Percentiles rank a stretch among this genome's conserved stretches.
These are phyloP conservation scores for Yamadazyma kitorensis DNA, from an alignment of 805 yeast species.

Conservation along the genomic window DNA sequence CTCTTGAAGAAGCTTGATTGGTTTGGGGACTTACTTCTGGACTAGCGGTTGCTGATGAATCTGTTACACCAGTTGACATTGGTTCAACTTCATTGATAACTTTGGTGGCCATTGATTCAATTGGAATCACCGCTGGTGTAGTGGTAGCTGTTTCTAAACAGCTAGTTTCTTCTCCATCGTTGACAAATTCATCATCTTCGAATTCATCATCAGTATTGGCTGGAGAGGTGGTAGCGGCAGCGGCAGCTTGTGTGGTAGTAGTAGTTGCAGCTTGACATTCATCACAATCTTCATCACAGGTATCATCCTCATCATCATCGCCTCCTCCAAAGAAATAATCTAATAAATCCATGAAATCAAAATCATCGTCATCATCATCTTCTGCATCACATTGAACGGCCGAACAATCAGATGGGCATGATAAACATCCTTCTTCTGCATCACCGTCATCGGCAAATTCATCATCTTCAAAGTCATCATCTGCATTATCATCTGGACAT, in stretches of 20 bases:
- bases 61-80: slow-evolving; percentile 1
- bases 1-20: slow-evolving; percentile 3
- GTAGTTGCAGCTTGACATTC: slow-evolving; percentile 11
- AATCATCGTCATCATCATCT: slow-evolving; percentile 15
- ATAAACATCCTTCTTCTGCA: slow-evolving; percentile 4
- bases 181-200: slow-evolving; percentile 13
- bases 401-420: slow-evolving; percentile 13
- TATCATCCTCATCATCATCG: slow-evolving; percentile 12
- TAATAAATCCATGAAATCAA: slow-evolving; percentile 13
- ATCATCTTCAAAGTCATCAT: slow-evolving; percentile 6
- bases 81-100: neutral
- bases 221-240: slow-evolving; percentile 7
- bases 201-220: slow-evolving; percentile 4
- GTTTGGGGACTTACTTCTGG: slow-evolving; percentile 10
- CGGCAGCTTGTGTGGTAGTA: too few relatives aligned
- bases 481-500: neutral
- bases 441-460: slow-evolving; percentile 1
- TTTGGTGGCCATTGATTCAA: neutral
- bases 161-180: slow-evolving; percentile 13
- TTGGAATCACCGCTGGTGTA: slow-evolving; percentile 4
- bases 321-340: slow-evolving; percentile 14
- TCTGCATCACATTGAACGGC: slow-evolving; percentile 13
- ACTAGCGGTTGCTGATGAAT: slow-evolving; percentile 7
- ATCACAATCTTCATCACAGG: slow-evolving; percentile 17
- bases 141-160: slow-evolving; percentile 5